Evolutionary conservation across 2,329 filamentous ascomycete species (phyloP).

Genomic region (Myriosclerotinia scirpicola): DNA sequence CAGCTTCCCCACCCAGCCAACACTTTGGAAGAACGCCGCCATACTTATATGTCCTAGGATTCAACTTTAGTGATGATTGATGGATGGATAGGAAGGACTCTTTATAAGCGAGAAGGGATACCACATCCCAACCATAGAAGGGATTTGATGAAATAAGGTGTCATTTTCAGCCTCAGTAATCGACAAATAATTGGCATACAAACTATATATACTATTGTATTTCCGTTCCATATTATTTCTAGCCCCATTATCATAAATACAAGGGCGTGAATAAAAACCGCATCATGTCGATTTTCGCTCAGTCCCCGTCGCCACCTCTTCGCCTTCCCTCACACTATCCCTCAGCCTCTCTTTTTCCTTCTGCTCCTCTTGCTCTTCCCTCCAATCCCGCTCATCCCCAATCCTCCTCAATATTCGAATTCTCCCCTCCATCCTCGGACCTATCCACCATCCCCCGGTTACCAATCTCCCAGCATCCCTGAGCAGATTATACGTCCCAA

Average conservation of each 20-base stretch:
- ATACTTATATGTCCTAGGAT: too few species aligned
- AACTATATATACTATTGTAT: not conserved
- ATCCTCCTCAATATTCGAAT: constrained; percentile 37
- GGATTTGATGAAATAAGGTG: too few species aligned
- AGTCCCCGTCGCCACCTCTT: not conserved
- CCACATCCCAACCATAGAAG: too few species aligned
- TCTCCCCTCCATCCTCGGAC: constrained; percentile 57
- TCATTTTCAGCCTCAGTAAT: too few species aligned
- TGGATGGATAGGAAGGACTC: too few species aligned
- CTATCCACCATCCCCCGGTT: constrained; percentile 65
- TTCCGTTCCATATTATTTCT: not conserved
- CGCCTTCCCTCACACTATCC: not conserved
- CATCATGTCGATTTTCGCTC: not conserved
- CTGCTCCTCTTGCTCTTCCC: not conserved
- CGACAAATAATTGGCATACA: not conserved
- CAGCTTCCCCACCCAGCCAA: too few species aligned
- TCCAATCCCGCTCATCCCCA: constrained; percentile 19
- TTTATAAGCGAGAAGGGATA: too few species aligned
- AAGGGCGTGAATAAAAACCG: not conserved
- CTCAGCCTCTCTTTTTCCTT: not conserved
- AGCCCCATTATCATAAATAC: not conserved
- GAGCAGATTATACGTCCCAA: constrained; percentile 36
- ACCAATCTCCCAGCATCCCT: constrained; percentile 45
- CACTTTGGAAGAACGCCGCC: too few species aligned
- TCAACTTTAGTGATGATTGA: too few species aligned